phyloP scores from a whole-genome alignment of 768 basidiomycete genomes.

The Kondoa malvinella region DNA sequence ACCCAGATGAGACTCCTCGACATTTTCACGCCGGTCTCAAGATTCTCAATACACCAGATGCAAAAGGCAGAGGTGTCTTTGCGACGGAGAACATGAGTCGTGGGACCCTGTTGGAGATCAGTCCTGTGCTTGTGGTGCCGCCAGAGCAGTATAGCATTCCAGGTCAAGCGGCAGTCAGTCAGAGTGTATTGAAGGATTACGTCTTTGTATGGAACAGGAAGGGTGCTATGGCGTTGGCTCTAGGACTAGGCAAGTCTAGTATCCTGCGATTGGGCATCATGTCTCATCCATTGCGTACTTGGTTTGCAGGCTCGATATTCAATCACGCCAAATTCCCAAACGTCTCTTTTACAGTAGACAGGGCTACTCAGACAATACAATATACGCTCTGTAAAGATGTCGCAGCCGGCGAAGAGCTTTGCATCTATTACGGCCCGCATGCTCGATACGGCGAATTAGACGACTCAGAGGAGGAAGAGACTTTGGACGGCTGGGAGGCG shows the following conservation, averaged over 20 bases:
- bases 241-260: constrained; percentile 50
- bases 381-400: constrained; percentile 46
- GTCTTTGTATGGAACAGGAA: constrained; percentile 57
- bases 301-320: constrained; percentile 53
- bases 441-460: constrained; percentile 20
- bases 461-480: constrained; percentile 12
- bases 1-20: constrained; percentile 23
- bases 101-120: constrained; percentile 58
- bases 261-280: background rate
- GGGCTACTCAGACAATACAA: constrained; percentile 43
- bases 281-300: background rate
- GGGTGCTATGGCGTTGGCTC: constrained; percentile 50
- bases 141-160: constrained; percentile 44
- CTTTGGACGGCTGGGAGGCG: constrained; percentile 7
- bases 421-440: constrained; percentile 53
- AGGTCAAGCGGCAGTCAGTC: constrained; percentile 36
- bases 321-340: constrained; percentile 59
- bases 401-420: constrained; percentile 51
- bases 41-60: constrained; percentile 16
- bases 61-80: constrained; percentile 34
- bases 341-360: constrained; percentile 47
- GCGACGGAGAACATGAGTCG: constrained; percentile 44
- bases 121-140: constrained; percentile 63
- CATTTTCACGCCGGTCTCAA: constrained; percentile 27
- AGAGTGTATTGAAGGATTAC: constrained; percentile 57